Base-by-base conservation (phyloP, 1,284 basidiomycete species). In the Pyrrhoderma noxium region DNA sequence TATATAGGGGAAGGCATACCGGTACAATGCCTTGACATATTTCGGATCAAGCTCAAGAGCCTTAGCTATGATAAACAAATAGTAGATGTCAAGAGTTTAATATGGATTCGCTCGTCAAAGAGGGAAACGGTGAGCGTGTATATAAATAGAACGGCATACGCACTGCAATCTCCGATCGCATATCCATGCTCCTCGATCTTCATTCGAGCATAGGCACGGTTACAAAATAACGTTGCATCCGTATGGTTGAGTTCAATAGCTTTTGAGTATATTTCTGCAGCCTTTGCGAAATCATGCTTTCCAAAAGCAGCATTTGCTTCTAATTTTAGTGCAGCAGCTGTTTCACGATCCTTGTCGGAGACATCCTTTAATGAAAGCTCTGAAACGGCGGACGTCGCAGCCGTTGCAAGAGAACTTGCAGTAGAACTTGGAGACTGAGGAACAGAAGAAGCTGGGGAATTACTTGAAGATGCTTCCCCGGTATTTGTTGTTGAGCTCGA, bases 11-110 rank as follows among this genome's bases (percentile, higher is more conserved):
- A n/a, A n/a, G n/a, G 8, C 71, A 36, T 55, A 85, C 85, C 87
- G 74, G 66, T 88, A 93, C 64, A 88, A 93, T 0, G 91, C 92
- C 66, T 99, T 99, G 52, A 85, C 85, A 65, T 96, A 97, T 60
- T 82, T 85, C 1, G 89, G 80, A 68, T 99, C 92, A 57, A 98
- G 70, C 58, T 86, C 75, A 55, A 99, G 89, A 5, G 95, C 96
- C 63, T 84, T 86, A 55, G 77, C 89, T 93, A 58, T 13, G 48
- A 16, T 8, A n/a, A n/a, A 40, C 21, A 31, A 5, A 31, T 31
- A 31, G 5, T 31, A 31, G 27, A 5, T 31, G 27, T 31, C 27
- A 31, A 11, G 27, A 5, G 5, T 31, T 11, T 5, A 31, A n/a
- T n/a, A n/a, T n/a, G n/a, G 27, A 11, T 31, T 31, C 11, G 27